Percentiles rank a stretch among this genome's conserved stretches.
Evolutionary conservation across 169 alveolate genomes (phyloP).

Genomic region (Cryptosporidium tyzzeri): DNA sequence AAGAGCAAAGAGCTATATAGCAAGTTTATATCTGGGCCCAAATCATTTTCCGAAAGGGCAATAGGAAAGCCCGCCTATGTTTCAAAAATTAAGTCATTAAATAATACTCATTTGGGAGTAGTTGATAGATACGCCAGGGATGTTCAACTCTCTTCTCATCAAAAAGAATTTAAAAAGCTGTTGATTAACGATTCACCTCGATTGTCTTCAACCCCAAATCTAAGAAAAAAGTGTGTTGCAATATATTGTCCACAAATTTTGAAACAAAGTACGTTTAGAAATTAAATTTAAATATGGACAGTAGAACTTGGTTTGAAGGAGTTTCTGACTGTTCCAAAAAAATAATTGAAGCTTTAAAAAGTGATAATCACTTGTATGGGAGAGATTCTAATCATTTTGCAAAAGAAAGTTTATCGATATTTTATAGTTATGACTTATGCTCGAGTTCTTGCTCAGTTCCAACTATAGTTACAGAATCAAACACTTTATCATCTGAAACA

Average conservation of each 20-base stretch:
- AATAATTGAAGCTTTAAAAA: constrained; percentile 7
- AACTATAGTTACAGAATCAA: constrained; percentile 9
- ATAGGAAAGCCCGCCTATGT: background rate
- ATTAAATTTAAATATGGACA: constrained; percentile 11
- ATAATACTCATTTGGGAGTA: constrained; percentile 10
- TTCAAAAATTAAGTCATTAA: background rate
- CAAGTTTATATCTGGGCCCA: constrained; percentile 4
- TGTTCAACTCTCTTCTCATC: constrained; percentile 26
- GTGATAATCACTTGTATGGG: background rate
- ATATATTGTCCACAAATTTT: constrained; percentile 38
- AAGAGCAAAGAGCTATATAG: background rate
- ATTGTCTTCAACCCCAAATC: background rate
- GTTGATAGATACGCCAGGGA: constrained; percentile 25
- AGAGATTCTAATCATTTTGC: background rate
- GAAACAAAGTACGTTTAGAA: constrained; percentile 6
- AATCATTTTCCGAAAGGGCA: background rate
- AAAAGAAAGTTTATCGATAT: background rate
- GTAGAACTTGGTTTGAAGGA: constrained; percentile 22
- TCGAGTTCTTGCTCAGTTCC: background rate
- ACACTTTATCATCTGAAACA: background rate
- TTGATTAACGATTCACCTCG: background rate
- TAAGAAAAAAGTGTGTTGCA: constrained; percentile 50
- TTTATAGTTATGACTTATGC: constrained; percentile 7
- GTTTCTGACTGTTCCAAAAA: constrained; percentile 16
- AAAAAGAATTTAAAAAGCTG: constrained; percentile 16